A percentile compares a stretch with the other conserved stretches of the same genome.
phyloP scores from a whole-genome alignment of 129 eudicot species.

The Erigeron canadensis region DNA sequence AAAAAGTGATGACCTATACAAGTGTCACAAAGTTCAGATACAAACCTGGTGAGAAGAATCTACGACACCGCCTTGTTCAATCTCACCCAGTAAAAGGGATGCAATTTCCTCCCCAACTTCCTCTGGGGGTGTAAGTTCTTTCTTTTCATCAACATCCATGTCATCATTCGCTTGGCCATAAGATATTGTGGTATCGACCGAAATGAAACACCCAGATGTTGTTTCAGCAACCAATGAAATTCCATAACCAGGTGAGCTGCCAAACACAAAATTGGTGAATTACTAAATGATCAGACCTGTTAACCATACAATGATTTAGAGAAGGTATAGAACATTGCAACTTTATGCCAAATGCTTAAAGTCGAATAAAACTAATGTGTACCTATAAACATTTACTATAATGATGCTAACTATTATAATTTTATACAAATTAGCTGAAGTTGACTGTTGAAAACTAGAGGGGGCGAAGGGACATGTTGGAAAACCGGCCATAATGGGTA shows the following conservation, averaged over 20 bases:
- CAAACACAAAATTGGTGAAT: not conserved
- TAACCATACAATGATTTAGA: not conserved
- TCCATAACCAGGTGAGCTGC: conserved; percentile 97
- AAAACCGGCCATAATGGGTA: not conserved
- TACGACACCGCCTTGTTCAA: conserved; percentile 91
- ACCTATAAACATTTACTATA: not conserved
- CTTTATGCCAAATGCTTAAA: not conserved
- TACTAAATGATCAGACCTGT: not conserved
- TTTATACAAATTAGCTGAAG: not conserved
- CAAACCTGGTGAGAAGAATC: conserved; percentile 97
- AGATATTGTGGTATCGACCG: conserved; percentile 77
- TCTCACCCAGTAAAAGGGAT: conserved; percentile 64
- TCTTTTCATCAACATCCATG: conserved; percentile 68
- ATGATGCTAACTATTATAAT: conserved; percentile 1
- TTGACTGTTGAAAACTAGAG: not conserved
- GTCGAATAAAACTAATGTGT: not conserved
- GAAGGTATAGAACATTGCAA: not conserved
- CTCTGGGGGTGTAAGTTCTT: conserved; percentile 70
- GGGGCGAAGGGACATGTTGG: not conserved
- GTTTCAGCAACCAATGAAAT: conserved; percentile 90
- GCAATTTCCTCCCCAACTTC: conserved; percentile 89
- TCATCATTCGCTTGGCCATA: conserved; percentile 56
- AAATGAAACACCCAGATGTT: conserved; percentile 78
- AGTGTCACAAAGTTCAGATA: not conserved
- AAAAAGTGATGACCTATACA: not conserved